Evolutionary conservation across 2,329 filamentous ascomycete species (phyloP).

Genomic region (Hymenoscyphus scutula): DNA sequence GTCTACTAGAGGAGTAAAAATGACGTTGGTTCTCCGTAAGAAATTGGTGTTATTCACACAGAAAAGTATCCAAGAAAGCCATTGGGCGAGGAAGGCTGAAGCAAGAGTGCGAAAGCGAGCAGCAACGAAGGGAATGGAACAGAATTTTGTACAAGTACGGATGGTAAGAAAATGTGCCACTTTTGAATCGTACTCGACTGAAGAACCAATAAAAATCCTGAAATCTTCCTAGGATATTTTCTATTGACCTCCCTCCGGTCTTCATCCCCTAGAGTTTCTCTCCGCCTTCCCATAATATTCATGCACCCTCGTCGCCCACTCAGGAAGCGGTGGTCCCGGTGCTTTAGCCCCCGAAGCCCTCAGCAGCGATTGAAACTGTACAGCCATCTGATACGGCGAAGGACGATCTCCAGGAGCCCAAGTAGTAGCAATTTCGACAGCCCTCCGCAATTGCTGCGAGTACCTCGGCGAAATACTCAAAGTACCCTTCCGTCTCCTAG

Average conservation of each 20-base stretch:
- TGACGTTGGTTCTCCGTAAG: no score
- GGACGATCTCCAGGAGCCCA: constrained; percentile 14
- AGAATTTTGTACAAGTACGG: no score
- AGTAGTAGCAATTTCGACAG: constrained; percentile 14
- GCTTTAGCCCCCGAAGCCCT: constrained; percentile 9
- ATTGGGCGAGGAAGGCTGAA: no score
- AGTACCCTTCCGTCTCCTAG: background rate
- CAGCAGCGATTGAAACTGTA: constrained; percentile 10
- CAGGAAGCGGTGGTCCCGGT: constrained; percentile 16
- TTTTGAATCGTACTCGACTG: no score
- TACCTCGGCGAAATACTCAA: constrained; percentile 14
- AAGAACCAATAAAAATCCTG: no score
- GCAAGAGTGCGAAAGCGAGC: no score
- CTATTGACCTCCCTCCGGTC: background rate
- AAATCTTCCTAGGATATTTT: no score
- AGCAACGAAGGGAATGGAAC: no score
- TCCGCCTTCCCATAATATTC: constrained; percentile 21
- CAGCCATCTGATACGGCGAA: constrained; percentile 10
- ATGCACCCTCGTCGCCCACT: constrained; percentile 26
- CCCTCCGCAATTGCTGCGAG: constrained; percentile 12
- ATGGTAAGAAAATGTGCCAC: no score
- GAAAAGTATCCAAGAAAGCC: no score
- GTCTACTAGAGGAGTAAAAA: no score
- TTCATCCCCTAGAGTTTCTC: background rate
- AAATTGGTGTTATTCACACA: no score